Evolutionary conservation across 75 land plant genomes (phyloP), one percentile per base, ranked within the genome.

Genomic region (Adiantum capillusveneris): DNA sequence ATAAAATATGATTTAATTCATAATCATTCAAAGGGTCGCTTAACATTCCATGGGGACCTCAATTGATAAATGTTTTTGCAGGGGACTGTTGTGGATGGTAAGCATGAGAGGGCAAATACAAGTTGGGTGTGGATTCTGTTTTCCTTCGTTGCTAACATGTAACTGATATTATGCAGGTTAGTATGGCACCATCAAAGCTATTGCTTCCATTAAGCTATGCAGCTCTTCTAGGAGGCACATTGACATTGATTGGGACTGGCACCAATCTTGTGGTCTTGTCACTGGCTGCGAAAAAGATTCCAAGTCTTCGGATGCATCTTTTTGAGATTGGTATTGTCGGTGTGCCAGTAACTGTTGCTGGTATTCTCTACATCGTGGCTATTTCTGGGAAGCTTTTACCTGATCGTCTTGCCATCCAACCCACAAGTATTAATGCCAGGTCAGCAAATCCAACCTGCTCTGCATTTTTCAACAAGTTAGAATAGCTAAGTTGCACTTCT

Each of bases 321-420:
- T 74, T 74, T 68, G 76, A 74, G 50, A 74, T 74, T 31, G 76
- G 65, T 16, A 22, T 74, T 37, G 65, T 74, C 21, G 76, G 76
- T 21, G 48, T 74, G 5, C 76, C 76, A 7, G 66, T 74, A 21
- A 67, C 65, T 24, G 50, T 74, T 62, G 71, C 72, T 67, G 76
- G 76, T 16, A 53, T 74, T 34, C 55, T 74, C 6, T 74, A 74
- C 24, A 67, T 74, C 29, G n/a, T 74, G 30, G 56, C 54, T 25
- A 26, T 68, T 1, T 74, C 76, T 62, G 72, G 66, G 21, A 60
- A 56, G 43, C 34, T 74, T 6, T 57, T 74, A 21, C 76, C 76
- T 44, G 65, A 61, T 6, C 65, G 65, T 1, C 59, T 57, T 43
- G 52, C 66, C 3, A 43, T 46, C 14, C 72, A 74, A 63, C 21